Evolutionary conservation across 164 flowering plant species (phyloP), one percentile per base, ranked within the genome.

Genomic region (Hamamelis virginiana): DNA sequence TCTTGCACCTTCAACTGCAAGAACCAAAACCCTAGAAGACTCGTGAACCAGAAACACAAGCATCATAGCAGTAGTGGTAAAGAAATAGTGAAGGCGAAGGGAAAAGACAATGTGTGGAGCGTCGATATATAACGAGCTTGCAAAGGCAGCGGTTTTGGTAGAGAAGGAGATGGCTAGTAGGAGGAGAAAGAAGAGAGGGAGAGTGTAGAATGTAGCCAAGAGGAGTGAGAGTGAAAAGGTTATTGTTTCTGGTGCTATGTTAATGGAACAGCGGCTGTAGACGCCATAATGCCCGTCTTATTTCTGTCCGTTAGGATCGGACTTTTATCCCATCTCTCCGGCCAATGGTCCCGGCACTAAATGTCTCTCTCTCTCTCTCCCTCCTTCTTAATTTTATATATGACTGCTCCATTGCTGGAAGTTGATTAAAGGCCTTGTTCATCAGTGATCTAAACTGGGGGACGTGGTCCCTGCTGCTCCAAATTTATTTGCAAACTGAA

Each of bases 31-130:
- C 75, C 51, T 59, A n/a, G 12, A 28, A 28, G 28, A 59, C 21
- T 19, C 11, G 45, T 12, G 11, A 60, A 69, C 64, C 48, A 15
- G 25, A 22, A 38, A 55, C 38, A 3, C 62, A n/a, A 48, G 9
- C 50, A 56, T 47, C 45, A 38, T 62, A 63, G 69, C 38, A 14
- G 56, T 48, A 64, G 59, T 59, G 60, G 68, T 61, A 67, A 62
- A 46, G 75, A 50, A 73, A 72, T 26, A 61, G 69, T 77, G 68
- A 77, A 69, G 65, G 77, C 41, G 41, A 87, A 79, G 77, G 86
- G 82, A 43, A 90, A 90, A 76, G 95, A 89, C 9, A 94, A 94
- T 58, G 91, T 89, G 21, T 92, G 98, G 98, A 94, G 98, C 71
- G 61, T 92, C 19, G 98, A 95, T 73, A n/a, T n/a, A n/a, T n/a